Evolutionary conservation across 331 rosid species (phyloP).

Genomic region (Pyracantha coccinea): DNA sequence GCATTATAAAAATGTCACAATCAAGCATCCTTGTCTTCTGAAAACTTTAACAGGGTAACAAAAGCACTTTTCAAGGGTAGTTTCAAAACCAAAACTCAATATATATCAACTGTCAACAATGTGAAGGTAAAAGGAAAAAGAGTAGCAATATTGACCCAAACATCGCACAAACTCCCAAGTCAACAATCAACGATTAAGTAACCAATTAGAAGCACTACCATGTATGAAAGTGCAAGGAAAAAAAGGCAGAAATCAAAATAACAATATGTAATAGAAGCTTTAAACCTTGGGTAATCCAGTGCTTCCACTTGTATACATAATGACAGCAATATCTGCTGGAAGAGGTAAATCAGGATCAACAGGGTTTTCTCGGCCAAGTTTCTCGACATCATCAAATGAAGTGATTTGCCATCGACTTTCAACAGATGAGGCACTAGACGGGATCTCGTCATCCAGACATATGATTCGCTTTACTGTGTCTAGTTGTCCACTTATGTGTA

Average conservation of each 20-base stretch:
- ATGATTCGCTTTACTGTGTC: conserved; percentile 70
- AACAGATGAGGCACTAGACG: conserved; percentile 36
- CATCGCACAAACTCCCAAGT: neutral
- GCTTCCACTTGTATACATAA: conserved; percentile 99
- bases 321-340: conserved; percentile 84
- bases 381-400: conserved; percentile 55
- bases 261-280: conserved; percentile 17
- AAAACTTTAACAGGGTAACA: neutral
- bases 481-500: conserved; percentile 61
- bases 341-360: conserved; percentile 68
- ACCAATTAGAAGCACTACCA: conserved; percentile 7
- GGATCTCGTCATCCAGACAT: conserved; percentile 68
- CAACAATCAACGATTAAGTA: neutral
- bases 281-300: conserved; percentile 95
- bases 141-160: neutral
- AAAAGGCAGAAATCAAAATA: neutral
- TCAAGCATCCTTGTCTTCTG: neutral
- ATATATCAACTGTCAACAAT: neutral
- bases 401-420: conserved; percentile 52
- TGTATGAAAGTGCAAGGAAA: conserved; percentile 1
- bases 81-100: neutral
- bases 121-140: neutral
- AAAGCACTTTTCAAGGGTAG: neutral
- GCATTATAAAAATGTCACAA: neutral
- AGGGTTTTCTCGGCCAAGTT: conserved; percentile 56